phyloP scores from a whole-genome alignment of 75 land plant genomes.

The Larix kaempferi region DNA sequence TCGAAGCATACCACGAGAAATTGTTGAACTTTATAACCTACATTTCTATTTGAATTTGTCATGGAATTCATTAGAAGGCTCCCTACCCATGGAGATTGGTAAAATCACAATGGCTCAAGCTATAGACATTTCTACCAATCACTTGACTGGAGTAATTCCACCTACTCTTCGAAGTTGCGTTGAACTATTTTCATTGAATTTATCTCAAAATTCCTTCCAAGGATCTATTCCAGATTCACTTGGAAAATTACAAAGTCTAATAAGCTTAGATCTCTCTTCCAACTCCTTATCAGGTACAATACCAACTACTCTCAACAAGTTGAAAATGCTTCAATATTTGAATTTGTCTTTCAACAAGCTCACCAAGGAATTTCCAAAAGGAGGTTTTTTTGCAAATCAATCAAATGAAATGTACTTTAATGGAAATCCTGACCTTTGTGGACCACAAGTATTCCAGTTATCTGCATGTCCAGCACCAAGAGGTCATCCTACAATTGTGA shows the following conservation, averaged over 20 bases:
- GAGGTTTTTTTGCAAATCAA: conserved; percentile 8
- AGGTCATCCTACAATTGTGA: too few species aligned
- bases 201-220: conserved; percentile 12
- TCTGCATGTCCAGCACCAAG: too few species aligned
- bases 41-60: conserved; percentile 1
- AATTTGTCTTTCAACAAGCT: conserved; percentile 34
- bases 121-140: conserved; percentile 12
- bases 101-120: conserved; percentile 3
- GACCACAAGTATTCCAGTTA: neutral
- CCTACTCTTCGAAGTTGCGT: conserved; percentile 11
- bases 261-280: conserved; percentile 11
- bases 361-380: conserved; percentile 19
- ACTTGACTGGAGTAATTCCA: conserved; percentile 16
- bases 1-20: conserved; percentile 15
- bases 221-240: conserved; percentile 22
- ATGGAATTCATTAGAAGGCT: neutral
- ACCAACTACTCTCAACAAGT: conserved; percentile 12
- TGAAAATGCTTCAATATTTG: conserved; percentile 11
- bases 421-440: conserved; percentile 29
- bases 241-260: neutral
- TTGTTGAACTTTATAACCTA: conserved; percentile 5
- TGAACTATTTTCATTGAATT: conserved; percentile 19
- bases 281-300: conserved; percentile 14
- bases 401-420: conserved; percentile 6
- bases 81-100: conserved; percentile 18